Base-by-base conservation (phyloP, 2,329 filamentous ascomycete species). In the Hymenoscyphus fraxineus region DNA sequence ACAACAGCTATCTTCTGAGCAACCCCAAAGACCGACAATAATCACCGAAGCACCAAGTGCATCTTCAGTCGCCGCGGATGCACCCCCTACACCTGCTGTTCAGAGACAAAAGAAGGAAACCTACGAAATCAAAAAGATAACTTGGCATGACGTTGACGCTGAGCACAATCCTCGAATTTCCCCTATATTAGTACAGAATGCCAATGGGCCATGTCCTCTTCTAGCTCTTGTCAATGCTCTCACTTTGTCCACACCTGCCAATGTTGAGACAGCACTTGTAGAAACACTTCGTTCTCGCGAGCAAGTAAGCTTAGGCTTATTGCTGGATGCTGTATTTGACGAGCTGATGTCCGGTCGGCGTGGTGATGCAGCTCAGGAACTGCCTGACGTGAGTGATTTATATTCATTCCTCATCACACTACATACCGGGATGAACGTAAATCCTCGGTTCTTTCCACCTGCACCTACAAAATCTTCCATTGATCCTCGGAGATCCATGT, bases 351-450 rank as follows among this genome's bases (percentile, higher is more conserved):
- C 92, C 2, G 86, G 87, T 9, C 79, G 90, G 61, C 82, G 90
- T 60, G 88, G 85, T 0, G 85, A 85, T 58, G 77, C 80, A 2
- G 83, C 83, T 1, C 80, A 82, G 64, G 81, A 86, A 16, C 78
- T 98, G 31, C 94, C 94, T 0, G 95, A 98, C 74, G 89, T 98
- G 10, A 85, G 88, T 41, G 93, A 97, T 65, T 81, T 99, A 1
- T 96, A 97, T 75, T 83, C 84, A 6, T 99, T 99, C 73, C 80
- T 99, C 1, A 86, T 95, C 64, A 91, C 92, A 56, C 80, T 99
- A 2, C 92, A 97, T 71, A 98, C 93, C 0, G 95, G 95, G 44
- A 97, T 99, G 91, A 99, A 98, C 72, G 94, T 98, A 64, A 99
- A 99, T 69, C 95, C 95, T 2, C 87, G 90, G 22, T 95, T 97